Base-by-base conservation (phyloP, 257 asterid species). In the Verbascum thapsus region DNA sequence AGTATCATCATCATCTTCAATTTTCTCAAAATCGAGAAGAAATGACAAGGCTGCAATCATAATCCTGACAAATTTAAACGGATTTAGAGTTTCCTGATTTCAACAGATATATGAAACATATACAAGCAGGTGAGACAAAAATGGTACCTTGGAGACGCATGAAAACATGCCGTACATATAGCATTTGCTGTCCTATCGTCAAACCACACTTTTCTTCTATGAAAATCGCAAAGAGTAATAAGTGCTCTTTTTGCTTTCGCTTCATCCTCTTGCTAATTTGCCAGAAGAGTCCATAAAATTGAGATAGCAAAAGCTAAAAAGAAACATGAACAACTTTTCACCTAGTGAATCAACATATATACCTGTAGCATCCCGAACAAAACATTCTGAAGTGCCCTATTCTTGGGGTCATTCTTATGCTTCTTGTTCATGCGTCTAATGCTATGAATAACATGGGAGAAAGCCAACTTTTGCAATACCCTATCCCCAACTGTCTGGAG, bases 121-220 rank as follows among this genome's bases (percentile, higher is more conserved):
- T 45, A 26, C 10, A 48, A 42, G 20, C 41, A 17, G 10, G 18
- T 40, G 41, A 15, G 32, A 58, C 12, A 13, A 49, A 58, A 49
- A 30, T 12, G 42, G 51, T 52, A 90, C 97, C 88, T 84, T 39
- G 88, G 49, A 3, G 97, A 88, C 1, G 88, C 35, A 68, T 92
- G 97, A 73, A 92, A 92, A 74, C 94, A 92, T 54, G 95, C 92
- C 71, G 58, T 74, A 63, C 97, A 90, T 71, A 94, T 84, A 39
- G 96, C 99, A 81, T 87, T 87, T 44, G 97, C 95, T 34, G 97
- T 85, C 74, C 96, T 83, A 6, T 94, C 99, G 53, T 94, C 96
- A 63, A 71, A 72, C 99, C 99, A 90, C 52, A 90, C 86, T 77
- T 73, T 94, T 74, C 94, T 87, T 32, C 91, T 85, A 75, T 90